Conservation (phyloP, 176 grass and related monocot species). For the Saccharum spontaneum region DNA sequence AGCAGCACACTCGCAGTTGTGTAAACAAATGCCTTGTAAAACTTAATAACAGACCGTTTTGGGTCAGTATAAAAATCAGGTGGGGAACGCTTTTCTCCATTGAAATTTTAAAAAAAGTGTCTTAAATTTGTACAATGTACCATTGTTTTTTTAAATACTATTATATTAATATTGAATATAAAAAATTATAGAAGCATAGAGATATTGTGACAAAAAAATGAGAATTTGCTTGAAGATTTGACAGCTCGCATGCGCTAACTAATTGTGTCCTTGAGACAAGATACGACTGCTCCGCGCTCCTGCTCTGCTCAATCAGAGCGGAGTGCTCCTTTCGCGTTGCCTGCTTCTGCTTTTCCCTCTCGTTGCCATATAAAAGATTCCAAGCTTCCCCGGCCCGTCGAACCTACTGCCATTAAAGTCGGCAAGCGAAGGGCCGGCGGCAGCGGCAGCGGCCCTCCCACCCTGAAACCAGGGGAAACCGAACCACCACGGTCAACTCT, state of each 20-base stretch:
- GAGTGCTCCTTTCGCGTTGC: neutral
- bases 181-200: neutral
- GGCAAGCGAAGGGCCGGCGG: neutral
- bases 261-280: neutral
- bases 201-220: neutral
- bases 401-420: slow-evolving; percentile 31
- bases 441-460: neutral
- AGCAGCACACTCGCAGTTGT: neutral
- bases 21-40: too few species aligned
- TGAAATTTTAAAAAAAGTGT: neutral
- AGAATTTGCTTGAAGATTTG: neutral
- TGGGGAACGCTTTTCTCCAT: too few species aligned
- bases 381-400: slow-evolving; percentile 22
- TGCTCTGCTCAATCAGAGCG: neutral
- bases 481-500: slow-evolving; percentile 12
- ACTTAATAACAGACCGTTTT: too few species aligned
- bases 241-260: slow-evolving; percentile 5
- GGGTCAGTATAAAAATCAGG: too few species aligned
- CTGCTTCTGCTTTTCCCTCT: neutral
- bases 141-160: neutral
- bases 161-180: neutral
- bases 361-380: slow-evolving; percentile 36
- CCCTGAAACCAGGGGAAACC: neutral
- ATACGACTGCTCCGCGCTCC: neutral
- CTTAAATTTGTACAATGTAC: neutral